A percentile compares a stretch with the other conserved stretches of the same genome.
Conservation (phyloP, 805 yeast genomes). For the Metschnikowia dekortorum region DNA sequence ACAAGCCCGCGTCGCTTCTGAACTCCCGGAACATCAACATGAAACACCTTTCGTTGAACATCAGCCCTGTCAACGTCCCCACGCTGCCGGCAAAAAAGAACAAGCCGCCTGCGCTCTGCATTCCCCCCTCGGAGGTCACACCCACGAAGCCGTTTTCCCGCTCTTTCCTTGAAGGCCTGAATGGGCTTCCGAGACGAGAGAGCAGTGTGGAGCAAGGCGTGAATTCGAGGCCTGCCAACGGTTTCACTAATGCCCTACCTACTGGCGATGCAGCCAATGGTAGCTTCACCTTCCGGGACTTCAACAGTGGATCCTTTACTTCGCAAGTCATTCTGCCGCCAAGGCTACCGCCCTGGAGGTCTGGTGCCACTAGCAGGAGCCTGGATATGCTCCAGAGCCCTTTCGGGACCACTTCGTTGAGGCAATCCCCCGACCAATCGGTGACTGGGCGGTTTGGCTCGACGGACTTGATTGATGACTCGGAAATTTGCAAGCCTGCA, state of each 20-base stretch:
- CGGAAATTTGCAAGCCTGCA: constrained; percentile 1
- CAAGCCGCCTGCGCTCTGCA: constrained; percentile 7
- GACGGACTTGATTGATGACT: constrained; percentile 1
- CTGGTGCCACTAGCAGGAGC: background rate
- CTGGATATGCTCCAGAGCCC: constrained; percentile 11
- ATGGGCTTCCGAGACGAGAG: no score
- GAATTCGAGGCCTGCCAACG: no score
- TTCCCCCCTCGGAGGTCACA: constrained; percentile 5
- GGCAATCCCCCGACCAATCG: background rate
- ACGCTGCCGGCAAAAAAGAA: constrained; percentile 8
- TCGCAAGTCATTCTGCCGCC: background rate
- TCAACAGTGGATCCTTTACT: background rate
- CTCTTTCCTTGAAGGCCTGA: no score
- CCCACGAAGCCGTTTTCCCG: background rate
- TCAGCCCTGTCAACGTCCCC: constrained; percentile 11
- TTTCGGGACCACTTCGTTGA: constrained; percentile 1
- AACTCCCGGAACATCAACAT: constrained; percentile 30
- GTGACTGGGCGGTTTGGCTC: background rate
- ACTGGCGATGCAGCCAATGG: background rate
- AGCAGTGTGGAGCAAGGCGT: no score
- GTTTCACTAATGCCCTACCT: no score
- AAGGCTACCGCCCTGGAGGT: background rate
- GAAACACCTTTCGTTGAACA: constrained; percentile 35
- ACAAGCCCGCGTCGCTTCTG: constrained; percentile 25
- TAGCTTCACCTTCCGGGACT: background rate